Conservation (phyloP, 371 early-diverging fungal genomes). For the Mucor mucedo region DNA sequence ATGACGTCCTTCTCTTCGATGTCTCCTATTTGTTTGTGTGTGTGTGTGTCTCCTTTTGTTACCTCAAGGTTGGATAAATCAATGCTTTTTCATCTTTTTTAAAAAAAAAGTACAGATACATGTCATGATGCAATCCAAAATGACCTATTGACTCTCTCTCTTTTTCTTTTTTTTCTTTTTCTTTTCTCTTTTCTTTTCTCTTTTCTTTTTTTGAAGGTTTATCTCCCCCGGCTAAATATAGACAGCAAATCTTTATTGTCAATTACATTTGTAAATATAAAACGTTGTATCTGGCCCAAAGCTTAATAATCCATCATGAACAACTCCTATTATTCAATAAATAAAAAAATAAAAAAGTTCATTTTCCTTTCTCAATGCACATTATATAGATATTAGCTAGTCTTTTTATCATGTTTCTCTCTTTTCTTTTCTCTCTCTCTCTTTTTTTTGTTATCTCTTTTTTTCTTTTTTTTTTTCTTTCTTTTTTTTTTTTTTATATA, state of each 20-base stretch:
- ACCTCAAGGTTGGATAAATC: too few relatives aligned
- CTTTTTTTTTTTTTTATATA: slow-evolving; percentile 3
- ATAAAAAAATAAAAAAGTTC: too few relatives aligned
- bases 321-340: slow-evolving; percentile 6
- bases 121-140: too few relatives aligned
- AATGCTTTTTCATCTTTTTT: too few relatives aligned
- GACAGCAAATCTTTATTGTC: background rate
- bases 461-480: slow-evolving; percentile 6
- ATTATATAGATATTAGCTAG: slow-evolving; percentile 13
- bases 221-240: background rate
- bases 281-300: background rate
- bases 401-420: slow-evolving; percentile 1
- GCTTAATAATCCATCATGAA: too few relatives aligned
- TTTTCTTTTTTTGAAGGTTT: too few relatives aligned
- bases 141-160: background rate
- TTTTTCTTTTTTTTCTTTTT: background rate
- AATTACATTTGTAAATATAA: slow-evolving; percentile 2
- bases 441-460: slow-evolving; percentile 3
- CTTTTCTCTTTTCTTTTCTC: background rate
- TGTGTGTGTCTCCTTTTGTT: too few relatives aligned
- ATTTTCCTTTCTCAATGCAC: slow-evolving; percentile 5
- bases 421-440: slow-evolving; percentile 1
- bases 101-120: too few relatives aligned
- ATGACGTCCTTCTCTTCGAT: too few relatives aligned
- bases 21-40: too few relatives aligned